Conservation (phyloP, 78 protist species). For the Guillardia theta region DNA sequence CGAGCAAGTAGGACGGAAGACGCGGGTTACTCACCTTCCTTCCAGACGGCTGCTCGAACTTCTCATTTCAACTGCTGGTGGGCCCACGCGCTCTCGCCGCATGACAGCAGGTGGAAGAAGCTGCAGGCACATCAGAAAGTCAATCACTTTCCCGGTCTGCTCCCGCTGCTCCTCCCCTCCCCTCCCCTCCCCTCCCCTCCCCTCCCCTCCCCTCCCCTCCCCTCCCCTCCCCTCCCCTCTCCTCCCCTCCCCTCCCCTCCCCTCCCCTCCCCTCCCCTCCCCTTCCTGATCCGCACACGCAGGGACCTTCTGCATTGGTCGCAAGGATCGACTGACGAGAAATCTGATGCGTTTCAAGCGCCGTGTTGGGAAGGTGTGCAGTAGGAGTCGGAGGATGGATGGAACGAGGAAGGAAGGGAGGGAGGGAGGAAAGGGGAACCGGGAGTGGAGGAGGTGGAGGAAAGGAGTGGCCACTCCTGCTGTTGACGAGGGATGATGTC, state of each 20-base stretch:
- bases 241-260: neutral
- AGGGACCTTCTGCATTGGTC: neutral
- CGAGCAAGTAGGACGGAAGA: too few relatives aligned
- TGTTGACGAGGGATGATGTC: too few relatives aligned
- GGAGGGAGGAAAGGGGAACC: too few relatives aligned
- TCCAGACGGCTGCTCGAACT: too few relatives aligned
- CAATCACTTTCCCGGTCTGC: neutral
- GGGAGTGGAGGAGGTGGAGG: too few relatives aligned
- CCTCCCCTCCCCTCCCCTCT: neutral
- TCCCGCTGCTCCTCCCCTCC: neutral
- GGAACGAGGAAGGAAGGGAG: too few relatives aligned
- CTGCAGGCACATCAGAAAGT: neutral
- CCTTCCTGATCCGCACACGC: neutral
- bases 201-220: neutral
- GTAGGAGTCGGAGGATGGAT: too few relatives aligned
- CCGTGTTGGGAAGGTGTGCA: neutral
- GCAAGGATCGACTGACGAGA: neutral
- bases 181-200: neutral
- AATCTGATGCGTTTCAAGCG: neutral
- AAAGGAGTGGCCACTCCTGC: too few relatives aligned
- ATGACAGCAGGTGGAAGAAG: neutral
- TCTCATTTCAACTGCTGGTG: neutral
- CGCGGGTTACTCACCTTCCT: too few relatives aligned
- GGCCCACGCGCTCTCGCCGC: neutral
- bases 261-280: neutral